Evolutionary conservation across 768 basidiomycete species (phyloP).

Genomic region (Boletus sp.): DNA sequence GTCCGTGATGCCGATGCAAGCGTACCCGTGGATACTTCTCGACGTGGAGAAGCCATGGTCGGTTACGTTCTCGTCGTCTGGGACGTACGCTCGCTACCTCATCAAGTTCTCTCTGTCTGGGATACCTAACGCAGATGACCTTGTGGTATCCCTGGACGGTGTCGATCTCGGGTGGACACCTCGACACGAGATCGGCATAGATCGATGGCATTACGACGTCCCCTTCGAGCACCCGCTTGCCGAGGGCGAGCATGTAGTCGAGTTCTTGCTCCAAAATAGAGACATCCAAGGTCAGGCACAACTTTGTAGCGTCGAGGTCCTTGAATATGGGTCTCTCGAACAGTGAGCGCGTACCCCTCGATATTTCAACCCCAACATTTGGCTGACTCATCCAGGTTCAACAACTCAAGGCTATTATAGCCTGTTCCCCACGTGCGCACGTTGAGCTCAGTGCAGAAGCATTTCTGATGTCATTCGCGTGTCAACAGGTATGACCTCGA

Average conservation of each 20-base stretch:
- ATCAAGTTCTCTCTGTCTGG: slow-evolving; percentile 74
- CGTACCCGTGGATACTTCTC: slow-evolving; percentile 72
- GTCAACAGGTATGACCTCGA: slow-evolving; percentile 47
- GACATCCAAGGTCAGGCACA: slow-evolving; percentile 56
- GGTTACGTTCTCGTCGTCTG: slow-evolving; percentile 60
- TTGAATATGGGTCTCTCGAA: slow-evolving; percentile 63
- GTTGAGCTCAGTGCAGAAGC: no score
- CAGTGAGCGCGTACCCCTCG: slow-evolving; percentile 41
- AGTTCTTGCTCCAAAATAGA: slow-evolving; percentile 51
- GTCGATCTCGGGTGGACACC: slow-evolving; percentile 53
- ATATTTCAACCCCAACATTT: background rate
- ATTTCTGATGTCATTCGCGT: background rate
- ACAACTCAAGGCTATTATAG: slow-evolving; percentile 57
- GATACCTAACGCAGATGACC: slow-evolving; percentile 49
- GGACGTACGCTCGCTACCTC: slow-evolving; percentile 55
- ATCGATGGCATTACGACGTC: slow-evolving; percentile 77
- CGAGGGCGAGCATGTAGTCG: slow-evolving; percentile 54
- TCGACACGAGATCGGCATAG: slow-evolving; percentile 52
- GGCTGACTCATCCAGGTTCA: slow-evolving; percentile 46
- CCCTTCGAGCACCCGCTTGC: slow-evolving; percentile 37
- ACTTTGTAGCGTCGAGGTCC: slow-evolving; percentile 70
- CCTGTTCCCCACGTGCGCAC: slow-evolving; percentile 67
- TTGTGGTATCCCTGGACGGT: slow-evolving; percentile 61
- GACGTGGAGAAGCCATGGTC: slow-evolving; percentile 59
- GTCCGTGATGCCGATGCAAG: slow-evolving; percentile 71